phyloP scores from a whole-genome alignment of 164 flowering plant genomes.

The Cinnamomum micranthum region DNA sequence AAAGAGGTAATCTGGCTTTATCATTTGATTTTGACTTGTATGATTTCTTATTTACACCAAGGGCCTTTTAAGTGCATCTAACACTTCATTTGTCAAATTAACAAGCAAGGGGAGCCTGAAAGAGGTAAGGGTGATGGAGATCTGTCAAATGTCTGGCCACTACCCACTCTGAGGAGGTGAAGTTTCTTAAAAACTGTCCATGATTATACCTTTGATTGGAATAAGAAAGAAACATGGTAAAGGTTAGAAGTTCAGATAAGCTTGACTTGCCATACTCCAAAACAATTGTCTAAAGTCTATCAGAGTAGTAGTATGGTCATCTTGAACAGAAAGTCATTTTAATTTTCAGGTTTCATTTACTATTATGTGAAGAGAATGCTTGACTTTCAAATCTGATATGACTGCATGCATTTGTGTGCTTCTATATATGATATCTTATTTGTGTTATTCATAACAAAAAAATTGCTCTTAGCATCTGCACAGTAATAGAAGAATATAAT shows the following conservation, averaged over 20 bases:
- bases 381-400: not conserved
- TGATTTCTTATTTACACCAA: not conserved
- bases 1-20: constrained; percentile 47
- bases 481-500: too few relatives aligned
- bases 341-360: too few relatives aligned
- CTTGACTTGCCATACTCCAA: too few relatives aligned
- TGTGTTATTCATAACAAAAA: too few relatives aligned
- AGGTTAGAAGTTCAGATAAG: too few relatives aligned
- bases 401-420: not conserved
- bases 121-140: constrained; percentile 40
- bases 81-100: constrained; percentile 2
- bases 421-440: too few relatives aligned
- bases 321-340: too few relatives aligned
- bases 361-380: not conserved
- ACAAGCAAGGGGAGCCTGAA: constrained; percentile 41
- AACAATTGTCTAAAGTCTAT: too few relatives aligned
- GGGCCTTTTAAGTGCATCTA: constrained; percentile 6
- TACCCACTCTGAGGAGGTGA: constrained; percentile 79
- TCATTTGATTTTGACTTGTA: not conserved
- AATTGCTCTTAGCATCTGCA: too few relatives aligned
- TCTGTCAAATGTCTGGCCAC: constrained; percentile 55
- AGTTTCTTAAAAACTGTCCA: not conserved
- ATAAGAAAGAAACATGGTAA: too few relatives aligned
- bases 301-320: too few relatives aligned
- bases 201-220: not conserved